Evolutionary conservation across 2,329 filamentous ascomycete species (phyloP), one percentile per base, ranked within the genome.

Genomic region (Fusarium nematophilum): DNA sequence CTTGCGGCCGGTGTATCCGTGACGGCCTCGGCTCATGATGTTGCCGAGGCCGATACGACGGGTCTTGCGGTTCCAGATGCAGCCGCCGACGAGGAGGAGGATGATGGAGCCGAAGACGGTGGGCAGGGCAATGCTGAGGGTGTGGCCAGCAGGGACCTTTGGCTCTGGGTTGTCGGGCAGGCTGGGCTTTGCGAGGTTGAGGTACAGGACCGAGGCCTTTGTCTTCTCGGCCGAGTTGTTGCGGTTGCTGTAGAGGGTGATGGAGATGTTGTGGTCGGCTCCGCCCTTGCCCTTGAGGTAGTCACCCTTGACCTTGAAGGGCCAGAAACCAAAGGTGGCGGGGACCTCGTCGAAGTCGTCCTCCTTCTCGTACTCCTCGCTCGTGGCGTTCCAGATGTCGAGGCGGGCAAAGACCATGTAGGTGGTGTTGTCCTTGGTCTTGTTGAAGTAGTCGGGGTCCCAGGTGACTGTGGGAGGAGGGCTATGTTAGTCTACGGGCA

Each of bases 51-150:
- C 73, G 56, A 86, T 83, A 56, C 70, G 70, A 51, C 84, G 79
- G n/a, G 76, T 72, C 65, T 80, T 77, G 49, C 78, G 76, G 72
- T 86, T 84, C 78, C 79, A 85, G 77, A 88, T 48, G 75, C 82
- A 78, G 73, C 86, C 70, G 73, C 88, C 77, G 74, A 87, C 36
- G 64, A 85, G 55, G 59, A 83, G 74, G 42, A 85, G 56, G 34
- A 75, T 40, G 48, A 84, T 72, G 66, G 80, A 75, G 43, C 78
- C 80, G n/a, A 84, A 71, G 15, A 83, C 73, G 48, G 76, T 72
- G 14, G 84, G 84, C 6, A 87, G 75, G 11, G 79, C 84, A 62
- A 87, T 83, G 67, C 78, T 77, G 37, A 87, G 73, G 23, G 78
- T 81, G 9, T 75, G 62, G 42, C 78, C 67, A 56, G 71, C 59